A percentile compares a stretch with the other conserved stretches of the same genome.
These are phyloP conservation scores for Bassia scoparia DNA, from an alignment of 148 eudicot genomes.

Conservation along the genomic window DNA sequence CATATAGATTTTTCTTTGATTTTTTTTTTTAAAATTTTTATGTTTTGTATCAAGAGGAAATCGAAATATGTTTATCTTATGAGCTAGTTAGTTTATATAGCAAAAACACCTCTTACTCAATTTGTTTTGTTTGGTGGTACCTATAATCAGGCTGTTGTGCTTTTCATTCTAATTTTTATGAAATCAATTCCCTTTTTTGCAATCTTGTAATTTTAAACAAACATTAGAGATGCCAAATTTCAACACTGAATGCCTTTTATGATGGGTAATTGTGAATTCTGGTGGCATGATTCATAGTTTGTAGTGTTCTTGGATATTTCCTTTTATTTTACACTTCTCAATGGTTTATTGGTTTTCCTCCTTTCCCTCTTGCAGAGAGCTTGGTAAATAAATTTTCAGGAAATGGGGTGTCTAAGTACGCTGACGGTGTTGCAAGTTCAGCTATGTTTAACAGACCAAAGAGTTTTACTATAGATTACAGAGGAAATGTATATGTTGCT, in stretches of 20 bases:
- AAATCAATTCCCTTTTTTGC: not conserved
- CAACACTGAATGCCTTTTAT: too few relatives aligned
- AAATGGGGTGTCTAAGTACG: slow-evolving; percentile 33
- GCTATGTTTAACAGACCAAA: slow-evolving; percentile 57
- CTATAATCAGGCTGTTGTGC: not conserved
- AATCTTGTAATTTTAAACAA: too few relatives aligned
- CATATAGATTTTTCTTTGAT: too few relatives aligned
- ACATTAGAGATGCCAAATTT: not conserved
- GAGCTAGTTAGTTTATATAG: not conserved
- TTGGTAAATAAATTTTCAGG: slow-evolving; percentile 44
- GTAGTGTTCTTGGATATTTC: not conserved
- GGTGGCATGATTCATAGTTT: not conserved
- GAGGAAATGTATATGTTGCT: slow-evolving; percentile 66
- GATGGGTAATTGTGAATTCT: not conserved
- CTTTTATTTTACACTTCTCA: not conserved
- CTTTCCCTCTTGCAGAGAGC: slow-evolving; percentile 36
- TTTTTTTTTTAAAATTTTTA: too few relatives aligned
- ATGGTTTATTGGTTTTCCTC: not conserved
- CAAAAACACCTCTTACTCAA: not conserved
- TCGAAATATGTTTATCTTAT: not conserved
- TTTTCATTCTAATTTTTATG: too few relatives aligned
- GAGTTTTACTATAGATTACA: slow-evolving; percentile 68
- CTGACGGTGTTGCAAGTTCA: slow-evolving; percentile 51
- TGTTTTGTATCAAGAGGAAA: too few relatives aligned
- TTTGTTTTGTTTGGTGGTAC: not conserved